Evolutionary conservation across 306 rosid genomes (phyloP), one percentile per base, ranked within the genome.

Genomic region (Biancaea sappan): DNA sequence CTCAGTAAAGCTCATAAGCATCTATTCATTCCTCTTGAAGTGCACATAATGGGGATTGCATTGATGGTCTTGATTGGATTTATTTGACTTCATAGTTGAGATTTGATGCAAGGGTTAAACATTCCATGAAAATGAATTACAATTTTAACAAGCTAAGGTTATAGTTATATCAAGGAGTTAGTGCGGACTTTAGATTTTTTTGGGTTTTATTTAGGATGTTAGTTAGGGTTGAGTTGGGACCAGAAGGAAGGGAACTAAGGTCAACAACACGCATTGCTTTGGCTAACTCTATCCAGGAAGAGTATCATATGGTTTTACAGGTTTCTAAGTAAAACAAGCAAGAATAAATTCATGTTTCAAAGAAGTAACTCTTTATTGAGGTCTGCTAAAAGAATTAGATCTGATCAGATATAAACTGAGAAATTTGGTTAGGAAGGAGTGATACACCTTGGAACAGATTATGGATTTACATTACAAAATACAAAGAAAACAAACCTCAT

Each of bases 61-160:
- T 28, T 28, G 1, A 15, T 57, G 21, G 63, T 28, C 38, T 8
- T 60, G 46, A 58, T 62, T 81, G 52, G 40, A 13, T 58, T 66
- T 62, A 50, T 46, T 54, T 58, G 31, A 58, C 40, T 53, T 58
- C 66, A 3, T 66, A 48, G 53, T 71, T 71, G 75, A 51, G 67
- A 24, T 75, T 75, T 75, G 37, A 69, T 58, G 52, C 41, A 25
- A 24, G 52, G 58, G 41, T 54, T 71, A 43, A 18, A 57, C 34
- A 61, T 66, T 6, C 29, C 24, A 29, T 16, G 25, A 25, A 59
- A 16, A 59, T 28, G 16, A 2, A 11, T 28, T 29, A 57, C 21
- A 57, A 9, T n/a, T 32, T 60, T 60, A 32, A 26, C 66, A 59
- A 8, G n/a, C 12, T 10, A 53, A 60, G 7, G 26, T 18, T 59